A percentile compares a stretch with the other conserved stretches of the same genome.
phyloP scores from a whole-genome alignment of 257 asterid species.

The Solanum commersonii region DNA sequence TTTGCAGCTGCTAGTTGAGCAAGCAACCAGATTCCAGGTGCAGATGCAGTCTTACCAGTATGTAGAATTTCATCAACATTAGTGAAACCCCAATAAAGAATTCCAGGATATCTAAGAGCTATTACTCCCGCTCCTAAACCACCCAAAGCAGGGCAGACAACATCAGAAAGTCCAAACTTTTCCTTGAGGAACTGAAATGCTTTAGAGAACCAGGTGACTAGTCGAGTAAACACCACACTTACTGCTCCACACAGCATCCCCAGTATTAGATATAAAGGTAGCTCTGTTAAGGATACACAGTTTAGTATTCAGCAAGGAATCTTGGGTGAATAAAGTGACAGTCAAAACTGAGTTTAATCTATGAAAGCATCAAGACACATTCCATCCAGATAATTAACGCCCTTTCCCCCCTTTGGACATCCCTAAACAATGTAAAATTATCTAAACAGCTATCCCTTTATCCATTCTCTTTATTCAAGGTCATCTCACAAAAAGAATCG shows the following conservation, averaged over 20 bases:
- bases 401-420: not conserved
- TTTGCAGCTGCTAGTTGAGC: slow-evolving; percentile 91
- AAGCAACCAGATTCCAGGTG: slow-evolving; percentile 95
- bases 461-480: not conserved
- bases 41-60: slow-evolving; percentile 97
- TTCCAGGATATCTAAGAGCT: slow-evolving; percentile 93
- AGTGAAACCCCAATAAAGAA: slow-evolving; percentile 94
- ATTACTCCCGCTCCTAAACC: slow-evolving; percentile 96
- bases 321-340: not conserved
- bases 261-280: slow-evolving; percentile 87
- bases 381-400: not conserved
- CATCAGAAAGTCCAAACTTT: slow-evolving; percentile 66
- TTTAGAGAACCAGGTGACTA: slow-evolving; percentile 62
- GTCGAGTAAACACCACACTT: slow-evolving; percentile 72
- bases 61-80: slow-evolving; percentile 94
- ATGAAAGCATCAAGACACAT: not conserved
- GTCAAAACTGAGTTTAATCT: not conserved
- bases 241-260: slow-evolving; percentile 98
- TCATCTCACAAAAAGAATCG: not conserved
- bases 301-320: slow-evolving; percentile 15
- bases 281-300: slow-evolving; percentile 42
- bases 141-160: slow-evolving; percentile 92
- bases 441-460: not conserved
- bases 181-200: slow-evolving; percentile 59
- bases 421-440: not conserved